Base-by-base conservation (phyloP, 2,329 filamentous ascomycete genomes). In the Graphilbum fragrans region DNA sequence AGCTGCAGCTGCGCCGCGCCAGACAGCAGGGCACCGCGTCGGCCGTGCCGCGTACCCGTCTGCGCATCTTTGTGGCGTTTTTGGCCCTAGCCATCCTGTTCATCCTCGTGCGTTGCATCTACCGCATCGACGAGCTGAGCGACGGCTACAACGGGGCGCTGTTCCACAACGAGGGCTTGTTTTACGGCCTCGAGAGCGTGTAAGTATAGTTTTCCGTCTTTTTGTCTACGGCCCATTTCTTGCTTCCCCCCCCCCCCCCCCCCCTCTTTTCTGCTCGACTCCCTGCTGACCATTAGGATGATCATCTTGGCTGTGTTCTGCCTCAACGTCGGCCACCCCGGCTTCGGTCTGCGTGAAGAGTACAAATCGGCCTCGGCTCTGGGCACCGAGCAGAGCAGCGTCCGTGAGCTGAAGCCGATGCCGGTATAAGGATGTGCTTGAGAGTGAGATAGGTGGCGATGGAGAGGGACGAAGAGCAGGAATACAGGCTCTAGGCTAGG, bases 51-150 rank as follows among this genome's bases (percentile, higher is more conserved):
- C 37, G 6, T 14, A 34, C 20, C 22, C 40, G 42, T 37, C 23
- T 49, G 41, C 40, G 40, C 35, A 11, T 63, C 10, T 81, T 80
- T 52, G 59, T 77, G 12, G 49, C 55, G 2, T 72, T 68, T 35
- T 57, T 80, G 11, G 55, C 59, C 1, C 51, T 72, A 2, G 70
- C 76, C 1, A 74, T 78, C 3, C 39, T 78, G 3, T 61, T 71
- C 35, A 77, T 83, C 48, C 69, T 82, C 32, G 67, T 70, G 4
- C 64, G 80, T 16, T 79, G 72, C 47, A 32, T 46, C 37, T 51
- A 77, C 55, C 67, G 80, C 41, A 74, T 80, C 34, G 74, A 74
- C 10, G 80, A 84, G 58, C 56, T 83, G 45, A 73, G 69, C 46
- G 61, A 77, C 32, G 79, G 79, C 2, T 83, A 77, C 62, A 52